A percentile compares a stretch with the other conserved stretches of the same genome.
Evolutionary conservation across 306 rosid genomes (phyloP).

Genomic region (Citrullus amarus): DNA sequence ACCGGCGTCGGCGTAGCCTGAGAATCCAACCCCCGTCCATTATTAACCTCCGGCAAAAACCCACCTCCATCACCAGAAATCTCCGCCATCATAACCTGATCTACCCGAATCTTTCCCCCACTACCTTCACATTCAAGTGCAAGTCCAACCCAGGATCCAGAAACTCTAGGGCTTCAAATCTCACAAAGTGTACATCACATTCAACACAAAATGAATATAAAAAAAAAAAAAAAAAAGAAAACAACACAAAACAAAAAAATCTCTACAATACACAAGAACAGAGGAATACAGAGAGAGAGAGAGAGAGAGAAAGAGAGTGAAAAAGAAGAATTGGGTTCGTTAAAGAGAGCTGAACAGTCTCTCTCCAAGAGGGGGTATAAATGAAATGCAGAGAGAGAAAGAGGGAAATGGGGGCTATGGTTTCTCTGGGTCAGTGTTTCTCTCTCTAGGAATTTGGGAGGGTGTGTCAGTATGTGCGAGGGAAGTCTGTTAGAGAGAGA

Average conservation of each 20-base stretch:
- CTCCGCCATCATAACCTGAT: constrained; percentile 75
- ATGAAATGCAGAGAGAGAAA: background rate
- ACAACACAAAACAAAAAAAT: background rate
- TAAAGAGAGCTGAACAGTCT: background rate
- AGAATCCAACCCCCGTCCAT: constrained; percentile 5
- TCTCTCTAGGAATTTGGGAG: constrained; percentile 51
- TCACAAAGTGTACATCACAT: constrained; percentile 1
- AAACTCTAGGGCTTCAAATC: constrained; percentile 43
- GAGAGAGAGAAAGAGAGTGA: background rate
- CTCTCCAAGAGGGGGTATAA: background rate
- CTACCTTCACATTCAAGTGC: constrained; percentile 56
- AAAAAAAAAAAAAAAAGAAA: background rate
- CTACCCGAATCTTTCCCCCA: constrained; percentile 24
- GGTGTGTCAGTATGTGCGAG: constrained; percentile 12
- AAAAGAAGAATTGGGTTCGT: background rate
- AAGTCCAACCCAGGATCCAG: constrained; percentile 31
- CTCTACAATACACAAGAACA: background rate
- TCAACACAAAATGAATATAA: background rate
- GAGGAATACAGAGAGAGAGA: background rate
- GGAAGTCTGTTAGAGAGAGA: constrained; percentile 22
- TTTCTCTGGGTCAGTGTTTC: constrained; percentile 7
- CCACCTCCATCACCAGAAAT: constrained; percentile 48
- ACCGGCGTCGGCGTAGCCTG: constrained; percentile 12
- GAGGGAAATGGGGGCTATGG: background rate
- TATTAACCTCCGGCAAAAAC: constrained; percentile 1